Base-by-base conservation (phyloP, 140 eudicot genomes). In the Senecio squalidus region DNA sequence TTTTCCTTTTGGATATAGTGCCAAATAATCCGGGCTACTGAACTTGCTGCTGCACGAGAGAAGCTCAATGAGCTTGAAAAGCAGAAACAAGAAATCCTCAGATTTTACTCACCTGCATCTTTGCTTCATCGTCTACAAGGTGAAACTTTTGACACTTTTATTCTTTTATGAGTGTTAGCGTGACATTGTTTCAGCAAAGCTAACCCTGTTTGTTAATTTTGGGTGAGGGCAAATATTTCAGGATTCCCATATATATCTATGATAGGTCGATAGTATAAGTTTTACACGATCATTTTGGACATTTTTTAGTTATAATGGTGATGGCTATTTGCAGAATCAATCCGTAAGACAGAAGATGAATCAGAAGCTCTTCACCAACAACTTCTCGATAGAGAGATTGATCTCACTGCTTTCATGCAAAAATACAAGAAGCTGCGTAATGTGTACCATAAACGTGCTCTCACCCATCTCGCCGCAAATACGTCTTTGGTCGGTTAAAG, bases 21-120 rank as follows among this genome's bases (percentile, higher is more conserved):
- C 57, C 79, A 84, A 78, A 85, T 89, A 39, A 89, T 89, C 40
- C 78, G 97, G 49, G 89, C 95, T 45, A 77, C 94, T 6, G 97
- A 89, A 65, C 54, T 89, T 66, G 97, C 97, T 47, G 64, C 86
- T 57, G 95, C 97, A 64, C 74, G 76, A 72, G 97, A 89, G 70
- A 89, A 82, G 55, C 70, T 79, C 23, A 72, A 75, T 51, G 93
- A 85, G 30, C 72, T 89, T 1, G 86, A 78, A 56, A 79, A 74
- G 66, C 89, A 80, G 60, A 85, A 82, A 51, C 84, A 78, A 66
- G 95, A 89, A 60, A 75, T 84, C 52, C 75, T 79, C 60, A 82
- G 76, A 51, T 70, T 65, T 39, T 85, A 80, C 58, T 82, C 97
- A 33, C 93, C 95, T 20, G 81, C 82, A 41, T 73, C 89, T 18